Evolutionary conservation across 805 yeast genomes (phyloP).

Genomic region (Saturnispora ahearnii): DNA sequence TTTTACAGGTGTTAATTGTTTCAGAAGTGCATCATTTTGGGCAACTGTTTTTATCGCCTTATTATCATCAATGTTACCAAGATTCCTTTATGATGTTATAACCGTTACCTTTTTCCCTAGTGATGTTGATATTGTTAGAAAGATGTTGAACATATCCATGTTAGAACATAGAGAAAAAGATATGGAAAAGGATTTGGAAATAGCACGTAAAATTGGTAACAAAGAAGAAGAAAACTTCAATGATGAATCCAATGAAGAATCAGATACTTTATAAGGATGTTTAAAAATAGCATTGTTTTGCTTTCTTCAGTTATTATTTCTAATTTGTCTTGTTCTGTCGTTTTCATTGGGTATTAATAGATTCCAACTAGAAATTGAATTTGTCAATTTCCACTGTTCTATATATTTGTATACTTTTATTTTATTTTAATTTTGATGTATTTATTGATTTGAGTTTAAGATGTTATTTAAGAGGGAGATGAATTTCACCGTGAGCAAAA

Average conservation of each 20-base stretch:
- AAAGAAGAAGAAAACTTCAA: not conserved
- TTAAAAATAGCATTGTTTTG: not conserved
- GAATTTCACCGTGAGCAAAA: no score
- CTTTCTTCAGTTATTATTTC: no score
- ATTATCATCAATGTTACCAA: slow-evolving; percentile 49
- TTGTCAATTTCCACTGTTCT: no score
- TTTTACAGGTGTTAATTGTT: slow-evolving; percentile 52
- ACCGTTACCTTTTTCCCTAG: slow-evolving; percentile 47
- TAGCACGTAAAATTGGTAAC: slow-evolving; percentile 4
- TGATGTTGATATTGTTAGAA: slow-evolving; percentile 67
- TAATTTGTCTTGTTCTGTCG: no score
- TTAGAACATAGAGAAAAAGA: slow-evolving; percentile 32
- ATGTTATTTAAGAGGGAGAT: no score
- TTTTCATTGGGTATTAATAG: no score
- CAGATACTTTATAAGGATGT: not conserved
- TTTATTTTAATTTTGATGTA: no score
- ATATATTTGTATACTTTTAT: no score
- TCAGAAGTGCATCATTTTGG: slow-evolving; percentile 61
- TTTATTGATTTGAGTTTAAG: no score
- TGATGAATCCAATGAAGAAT: not conserved
- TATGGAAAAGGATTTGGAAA: not conserved
- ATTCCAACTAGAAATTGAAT: no score
- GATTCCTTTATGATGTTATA: slow-evolving; percentile 43
- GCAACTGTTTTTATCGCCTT: slow-evolving; percentile 49
- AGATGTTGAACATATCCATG: slow-evolving; percentile 44